A percentile compares a stretch with the other conserved stretches of the same genome.
Evolutionary conservation across 176 grass and related monocot genomes (phyloP).

Genomic region (Panicum miliaceum): DNA sequence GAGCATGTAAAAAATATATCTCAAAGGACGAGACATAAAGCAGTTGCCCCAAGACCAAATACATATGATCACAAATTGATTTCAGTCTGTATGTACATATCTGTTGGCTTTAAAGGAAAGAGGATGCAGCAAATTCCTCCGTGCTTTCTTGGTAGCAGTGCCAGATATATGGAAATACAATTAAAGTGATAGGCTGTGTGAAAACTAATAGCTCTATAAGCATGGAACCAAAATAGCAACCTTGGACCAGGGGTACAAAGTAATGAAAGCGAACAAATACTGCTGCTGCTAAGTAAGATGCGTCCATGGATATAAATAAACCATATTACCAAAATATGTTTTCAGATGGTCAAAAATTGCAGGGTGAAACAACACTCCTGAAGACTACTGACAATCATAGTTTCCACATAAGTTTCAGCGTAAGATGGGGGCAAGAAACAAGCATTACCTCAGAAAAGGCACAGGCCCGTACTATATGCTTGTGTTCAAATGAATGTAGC

Average conservation of each 20-base stretch:
- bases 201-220: background rate
- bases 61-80: background rate
- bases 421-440: background rate
- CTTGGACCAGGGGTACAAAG: background rate
- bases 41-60: background rate
- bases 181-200: background rate
- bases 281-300: constrained; percentile 17
- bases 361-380: background rate
- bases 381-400: too few species aligned
- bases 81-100: background rate
- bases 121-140: background rate
- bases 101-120: background rate
- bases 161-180: background rate
- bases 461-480: constrained; percentile 89
- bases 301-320: background rate
- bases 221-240: background rate
- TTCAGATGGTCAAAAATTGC: background rate
- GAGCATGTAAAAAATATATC: background rate
- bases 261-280: background rate
- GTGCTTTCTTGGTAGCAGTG: background rate
- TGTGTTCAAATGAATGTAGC: constrained; percentile 92
- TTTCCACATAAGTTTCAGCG: background rate
- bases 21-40: background rate
- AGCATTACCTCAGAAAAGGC: constrained; percentile 79
- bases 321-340: background rate